A percentile compares a stretch with the other conserved stretches of the same genome.
Evolutionary conservation across 2,329 filamentous ascomycete genomes (phyloP).

Genomic region (Ceratocystis cubensis): DNA sequence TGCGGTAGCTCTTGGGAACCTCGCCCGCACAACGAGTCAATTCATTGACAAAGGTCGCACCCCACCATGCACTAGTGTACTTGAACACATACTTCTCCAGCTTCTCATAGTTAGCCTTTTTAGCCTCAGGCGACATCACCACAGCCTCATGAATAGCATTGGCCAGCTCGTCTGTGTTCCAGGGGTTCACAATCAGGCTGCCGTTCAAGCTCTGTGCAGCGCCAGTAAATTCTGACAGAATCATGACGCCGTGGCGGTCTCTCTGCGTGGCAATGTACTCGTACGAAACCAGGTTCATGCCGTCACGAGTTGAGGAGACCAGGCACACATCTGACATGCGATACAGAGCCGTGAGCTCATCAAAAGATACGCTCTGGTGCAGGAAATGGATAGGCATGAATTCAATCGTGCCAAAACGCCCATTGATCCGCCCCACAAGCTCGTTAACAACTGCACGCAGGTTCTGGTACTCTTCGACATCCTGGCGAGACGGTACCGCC

Average conservation of each 20-base stretch:
- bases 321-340: conserved; percentile 85
- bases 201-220: conserved; percentile 91
- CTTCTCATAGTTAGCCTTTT: conserved; percentile 77
- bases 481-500: conserved; percentile 83
- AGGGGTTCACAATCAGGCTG: conserved; percentile 89
- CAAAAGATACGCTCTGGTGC: conserved; percentile 89
- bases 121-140: conserved; percentile 84
- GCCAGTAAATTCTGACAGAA: conserved; percentile 91
- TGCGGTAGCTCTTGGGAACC: conserved; percentile 32
- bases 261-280: conserved; percentile 94
- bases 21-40: conserved; percentile 44
- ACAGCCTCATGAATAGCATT: conserved; percentile 93
- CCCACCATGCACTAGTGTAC: conserved; percentile 97
- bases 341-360: conserved; percentile 88
- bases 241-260: conserved; percentile 81
- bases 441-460: conserved; percentile 91
- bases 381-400: conserved; percentile 99
- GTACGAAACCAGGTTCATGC: conserved; percentile 97
- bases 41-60: conserved; percentile 80
- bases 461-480: conserved; percentile 97
- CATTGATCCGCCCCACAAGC: conserved; percentile 91
- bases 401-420: conserved; percentile 90
- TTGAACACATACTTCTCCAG: conserved; percentile 92
- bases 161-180: conserved; percentile 94
- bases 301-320: conserved; percentile 89